These are phyloP conservation scores for Moniliophthora roreri DNA, from an alignment of 1,284 basidiomycete genomes.

Conservation along the genomic window DNA sequence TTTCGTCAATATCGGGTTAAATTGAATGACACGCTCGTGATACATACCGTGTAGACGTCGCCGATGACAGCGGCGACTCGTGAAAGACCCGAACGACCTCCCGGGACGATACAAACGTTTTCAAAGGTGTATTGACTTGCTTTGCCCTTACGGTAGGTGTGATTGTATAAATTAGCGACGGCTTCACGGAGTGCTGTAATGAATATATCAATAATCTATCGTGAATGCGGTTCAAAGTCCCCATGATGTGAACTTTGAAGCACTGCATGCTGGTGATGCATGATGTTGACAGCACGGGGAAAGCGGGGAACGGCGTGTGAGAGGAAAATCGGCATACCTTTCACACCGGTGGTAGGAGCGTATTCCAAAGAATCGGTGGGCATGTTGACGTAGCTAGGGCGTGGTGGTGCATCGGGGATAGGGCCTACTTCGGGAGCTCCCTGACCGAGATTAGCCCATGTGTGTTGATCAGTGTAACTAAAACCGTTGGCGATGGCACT, in stretches of 20 bases:
- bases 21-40: background rate
- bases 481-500: slow-evolving; percentile 87
- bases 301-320: slow-evolving; percentile 13
- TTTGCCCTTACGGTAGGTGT: slow-evolving; percentile 81
- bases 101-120: slow-evolving; percentile 91
- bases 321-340: slow-evolving; percentile 45
- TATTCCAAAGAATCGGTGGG: slow-evolving; percentile 85
- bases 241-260: too few species aligned
- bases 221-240: slow-evolving; percentile 3
- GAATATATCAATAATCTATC: slow-evolving; percentile 1
- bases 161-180: slow-evolving; percentile 86
- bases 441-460: slow-evolving; percentile 83
- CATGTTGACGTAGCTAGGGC: slow-evolving; percentile 63
- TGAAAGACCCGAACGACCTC: slow-evolving; percentile 85
- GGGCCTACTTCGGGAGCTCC: slow-evolving; percentile 89
- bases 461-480: slow-evolving; percentile 71
- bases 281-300: background rate
- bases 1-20: background rate
- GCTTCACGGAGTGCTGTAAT: slow-evolving; percentile 65
- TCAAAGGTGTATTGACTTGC: slow-evolving; percentile 84
- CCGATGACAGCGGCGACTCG: slow-evolving; percentile 90
- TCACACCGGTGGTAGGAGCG: slow-evolving; percentile 90
- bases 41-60: slow-evolving; percentile 72
- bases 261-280: background rate
- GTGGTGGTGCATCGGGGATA: slow-evolving; percentile 72